Evolutionary conservation across 495 filamentous ascomycete genomes (phyloP).

Genomic region (Penicillium cinerascens): DNA sequence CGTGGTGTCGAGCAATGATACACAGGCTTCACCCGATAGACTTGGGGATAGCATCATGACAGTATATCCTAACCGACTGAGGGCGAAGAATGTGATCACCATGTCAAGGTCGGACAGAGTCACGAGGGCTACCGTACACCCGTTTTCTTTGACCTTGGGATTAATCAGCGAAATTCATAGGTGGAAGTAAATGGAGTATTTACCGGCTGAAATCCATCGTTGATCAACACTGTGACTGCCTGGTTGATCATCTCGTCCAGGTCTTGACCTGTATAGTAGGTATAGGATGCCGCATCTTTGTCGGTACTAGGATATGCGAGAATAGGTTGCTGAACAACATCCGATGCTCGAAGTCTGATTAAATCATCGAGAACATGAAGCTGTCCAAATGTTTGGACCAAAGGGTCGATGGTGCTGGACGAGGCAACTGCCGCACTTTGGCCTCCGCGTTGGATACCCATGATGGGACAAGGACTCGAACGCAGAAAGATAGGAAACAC

Average conservation of each 20-base stretch:
- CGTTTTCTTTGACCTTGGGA: slow-evolving; percentile 29
- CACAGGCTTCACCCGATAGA: slow-evolving; percentile 48
- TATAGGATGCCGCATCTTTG: slow-evolving; percentile 39
- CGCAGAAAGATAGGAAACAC: background rate
- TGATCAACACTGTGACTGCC: slow-evolving; percentile 35
- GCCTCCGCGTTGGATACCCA: slow-evolving; percentile 31
- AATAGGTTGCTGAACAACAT: slow-evolving; percentile 48
- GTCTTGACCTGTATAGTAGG: slow-evolving; percentile 49
- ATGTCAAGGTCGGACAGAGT: slow-evolving; percentile 54
- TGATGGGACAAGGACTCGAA: background rate
- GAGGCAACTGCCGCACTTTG: slow-evolving; percentile 6
- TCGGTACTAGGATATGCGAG: slow-evolving; percentile 48
- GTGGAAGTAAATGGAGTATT: background rate
- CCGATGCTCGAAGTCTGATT: slow-evolving; percentile 46
- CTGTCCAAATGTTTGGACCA: slow-evolving; percentile 33
- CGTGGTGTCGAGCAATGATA: slow-evolving; percentile 47
- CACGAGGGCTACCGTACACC: slow-evolving; percentile 49
- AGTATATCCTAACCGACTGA: slow-evolving; percentile 55
- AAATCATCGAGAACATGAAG: slow-evolving; percentile 45
- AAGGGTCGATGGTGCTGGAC: slow-evolving; percentile 12
- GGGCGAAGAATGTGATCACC: slow-evolving; percentile 54
- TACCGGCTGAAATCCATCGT: slow-evolving; percentile 37
- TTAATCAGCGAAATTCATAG: too few species aligned
- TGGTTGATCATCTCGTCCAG: slow-evolving; percentile 54
- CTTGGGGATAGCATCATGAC: slow-evolving; percentile 58